Conservation (phyloP, 1,284 basidiomycete genomes). For the Pseudozyma thailandica region DNA sequence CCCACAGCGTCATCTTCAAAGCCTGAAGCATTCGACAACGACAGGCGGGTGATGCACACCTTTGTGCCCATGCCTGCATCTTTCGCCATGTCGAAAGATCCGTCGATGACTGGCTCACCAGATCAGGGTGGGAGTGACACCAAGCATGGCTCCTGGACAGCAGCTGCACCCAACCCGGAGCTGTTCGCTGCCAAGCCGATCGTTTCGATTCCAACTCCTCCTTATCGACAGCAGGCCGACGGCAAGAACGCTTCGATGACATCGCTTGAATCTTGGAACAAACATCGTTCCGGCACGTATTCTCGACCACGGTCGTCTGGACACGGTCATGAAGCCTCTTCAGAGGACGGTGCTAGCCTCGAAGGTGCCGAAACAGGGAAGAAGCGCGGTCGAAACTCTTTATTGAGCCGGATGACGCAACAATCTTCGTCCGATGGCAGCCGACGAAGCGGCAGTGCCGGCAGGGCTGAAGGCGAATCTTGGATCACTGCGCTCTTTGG, state of each 20-base stretch:
- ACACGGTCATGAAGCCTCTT: constrained; percentile 22
- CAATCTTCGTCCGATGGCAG: constrained; percentile 21
- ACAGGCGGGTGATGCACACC: constrained; percentile 23
- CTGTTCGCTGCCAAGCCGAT: constrained; percentile 13
- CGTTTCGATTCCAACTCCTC: constrained; percentile 3
- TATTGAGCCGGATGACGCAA: constrained; percentile 19
- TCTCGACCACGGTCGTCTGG: constrained; percentile 21
- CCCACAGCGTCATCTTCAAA: constrained; percentile 4
- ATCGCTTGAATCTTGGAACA: constrained; percentile 23
- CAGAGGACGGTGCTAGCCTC: constrained; percentile 27
- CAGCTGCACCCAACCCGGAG: constrained; percentile 20
- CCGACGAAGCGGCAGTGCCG: constrained; percentile 20
- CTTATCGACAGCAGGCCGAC: constrained; percentile 8
- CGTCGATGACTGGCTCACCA: constrained; percentile 14
- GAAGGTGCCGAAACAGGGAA: constrained; percentile 17
- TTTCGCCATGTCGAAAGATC: constrained; percentile 24
- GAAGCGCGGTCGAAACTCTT: constrained; percentile 22
- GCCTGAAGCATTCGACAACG: constrained; percentile 10
- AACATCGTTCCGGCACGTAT: constrained; percentile 19
- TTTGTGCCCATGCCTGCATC: constrained; percentile 24
- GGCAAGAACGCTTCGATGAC: constrained; percentile 16
- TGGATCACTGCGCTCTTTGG: constrained; percentile 32
- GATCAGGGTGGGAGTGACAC: constrained; percentile 31
- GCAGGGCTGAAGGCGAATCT: constrained; percentile 19
- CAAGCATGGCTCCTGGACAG: constrained; percentile 35